Evolutionary conservation across 345 rosid species (phyloP).

Genomic region (Gossypium anomalum): DNA sequence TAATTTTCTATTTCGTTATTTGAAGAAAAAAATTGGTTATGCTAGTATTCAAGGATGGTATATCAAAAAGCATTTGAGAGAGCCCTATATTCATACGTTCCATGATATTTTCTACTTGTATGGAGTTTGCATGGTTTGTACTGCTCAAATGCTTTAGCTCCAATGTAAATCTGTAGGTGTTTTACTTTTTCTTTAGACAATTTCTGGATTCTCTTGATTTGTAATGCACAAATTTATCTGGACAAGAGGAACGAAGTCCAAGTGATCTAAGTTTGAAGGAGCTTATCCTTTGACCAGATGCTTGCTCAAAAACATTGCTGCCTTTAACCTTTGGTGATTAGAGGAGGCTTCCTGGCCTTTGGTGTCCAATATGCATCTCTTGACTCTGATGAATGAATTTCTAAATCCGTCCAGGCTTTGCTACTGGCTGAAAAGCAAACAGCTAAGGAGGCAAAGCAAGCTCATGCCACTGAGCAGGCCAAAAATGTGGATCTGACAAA

Average conservation of each 20-base stretch:
- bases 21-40: neutral
- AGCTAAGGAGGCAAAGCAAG: constrained; percentile 64
- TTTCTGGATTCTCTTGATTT: neutral
- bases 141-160: constrained; percentile 9
- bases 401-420: constrained; percentile 38
- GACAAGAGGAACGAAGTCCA: neutral
- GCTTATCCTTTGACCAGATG: neutral
- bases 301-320: neutral
- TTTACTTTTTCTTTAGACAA: constrained; percentile 12
- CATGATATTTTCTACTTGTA: neutral
- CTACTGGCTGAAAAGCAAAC: constrained; percentile 48
- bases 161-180: constrained; percentile 9
- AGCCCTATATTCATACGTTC: neutral
- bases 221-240: neutral
- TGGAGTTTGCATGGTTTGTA: neutral
- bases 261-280: neutral
- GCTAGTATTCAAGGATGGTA: neutral
- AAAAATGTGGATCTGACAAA: constrained; percentile 52
- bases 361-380: neutral
- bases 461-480: constrained; percentile 41
- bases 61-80: neutral
- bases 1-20: neutral
- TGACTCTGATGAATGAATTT: constrained; percentile 20
- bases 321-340: neutral
- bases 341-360: neutral